Conservation (phyloP, 1,284 basidiomycete genomes). For the Golubevia sp. region DNA sequence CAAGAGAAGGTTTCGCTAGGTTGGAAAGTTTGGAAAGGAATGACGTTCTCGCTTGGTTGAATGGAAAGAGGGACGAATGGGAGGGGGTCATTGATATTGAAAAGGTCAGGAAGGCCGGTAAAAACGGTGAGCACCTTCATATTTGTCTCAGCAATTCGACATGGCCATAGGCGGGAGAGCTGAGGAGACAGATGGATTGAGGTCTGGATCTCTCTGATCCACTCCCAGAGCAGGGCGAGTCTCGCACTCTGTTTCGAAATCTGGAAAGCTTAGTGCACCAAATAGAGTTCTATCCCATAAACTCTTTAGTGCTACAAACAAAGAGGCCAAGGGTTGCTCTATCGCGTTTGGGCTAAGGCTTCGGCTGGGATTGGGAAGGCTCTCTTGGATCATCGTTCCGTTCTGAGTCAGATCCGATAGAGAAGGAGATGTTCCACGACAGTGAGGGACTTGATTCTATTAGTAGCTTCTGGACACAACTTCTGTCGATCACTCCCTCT, state of each 20-base stretch:
- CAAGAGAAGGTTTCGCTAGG: conserved; percentile 31
- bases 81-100: conserved; percentile 26
- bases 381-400: no score
- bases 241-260: not conserved
- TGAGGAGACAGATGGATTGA: conserved; percentile 6
- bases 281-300: no score
- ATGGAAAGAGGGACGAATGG: conserved; percentile 41
- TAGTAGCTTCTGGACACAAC: no score
- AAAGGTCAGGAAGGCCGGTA: not conserved
- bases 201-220: conserved; percentile 3
- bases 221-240: conserved; percentile 8
- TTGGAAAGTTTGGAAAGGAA: conserved; percentile 44
- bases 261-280: no score
- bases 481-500: no score
- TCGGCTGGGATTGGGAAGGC: no score
- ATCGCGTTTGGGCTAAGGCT: no score
- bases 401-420: no score
- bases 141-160: not conserved
- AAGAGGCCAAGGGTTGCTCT: no score
- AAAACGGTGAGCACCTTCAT: not conserved
- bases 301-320: no score
- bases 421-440: no score
- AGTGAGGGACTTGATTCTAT: no score
- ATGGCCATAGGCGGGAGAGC: not conserved
- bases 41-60: conserved; percentile 44